Evolutionary conservation across 2,329 filamentous ascomycete species (phyloP), one percentile per base, ranked within the genome.

Genomic region (Claviceps sp.): DNA sequence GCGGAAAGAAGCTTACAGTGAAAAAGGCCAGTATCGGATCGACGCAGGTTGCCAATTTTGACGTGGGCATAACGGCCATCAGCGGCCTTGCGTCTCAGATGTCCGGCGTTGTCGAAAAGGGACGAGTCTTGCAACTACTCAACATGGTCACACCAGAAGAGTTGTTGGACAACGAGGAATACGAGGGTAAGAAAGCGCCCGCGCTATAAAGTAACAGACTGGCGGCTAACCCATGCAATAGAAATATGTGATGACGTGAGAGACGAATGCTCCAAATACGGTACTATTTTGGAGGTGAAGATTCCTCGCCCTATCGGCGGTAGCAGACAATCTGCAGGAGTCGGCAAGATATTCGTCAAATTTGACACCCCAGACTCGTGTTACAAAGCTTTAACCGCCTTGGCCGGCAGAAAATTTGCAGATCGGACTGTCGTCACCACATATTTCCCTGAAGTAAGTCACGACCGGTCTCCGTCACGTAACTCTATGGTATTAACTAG

Each of bases 71-170:
- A 56, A 94, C 93, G 60, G 93, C 93, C 56, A 97, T 98, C 83
- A 95, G 90, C 49, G 89, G 96, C 79, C 86, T 98, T 61, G 93
- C 93, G 40, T 90, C 91, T 53, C 95, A 93, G 20, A 88, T 84
- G 3, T 85, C 86, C 40, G 78, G 78, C 52, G 86, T 90, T 55
- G 74, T 86, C 37, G 89, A 95, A 59, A 82, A 84, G 55, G 86
- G 86, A 58, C 81, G 87, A 52, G 91, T 98, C 16, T 67, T 98
- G 55, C 91, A 95, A 70, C 74, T 98, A 55, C 79, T 98, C 63
- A 98, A 98, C 73, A 98, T 98, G 93, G 91, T 98, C 38, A 98
- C 93, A 0, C 78, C 89, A 0, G 93, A 98, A 61, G 93, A 98
- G 69, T 74, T 98, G 24, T 82, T 96, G 70, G 90, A 97, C 64